Base-by-base conservation (phyloP, 2,329 filamentous ascomycete species). In the Bisporella sp. region DNA sequence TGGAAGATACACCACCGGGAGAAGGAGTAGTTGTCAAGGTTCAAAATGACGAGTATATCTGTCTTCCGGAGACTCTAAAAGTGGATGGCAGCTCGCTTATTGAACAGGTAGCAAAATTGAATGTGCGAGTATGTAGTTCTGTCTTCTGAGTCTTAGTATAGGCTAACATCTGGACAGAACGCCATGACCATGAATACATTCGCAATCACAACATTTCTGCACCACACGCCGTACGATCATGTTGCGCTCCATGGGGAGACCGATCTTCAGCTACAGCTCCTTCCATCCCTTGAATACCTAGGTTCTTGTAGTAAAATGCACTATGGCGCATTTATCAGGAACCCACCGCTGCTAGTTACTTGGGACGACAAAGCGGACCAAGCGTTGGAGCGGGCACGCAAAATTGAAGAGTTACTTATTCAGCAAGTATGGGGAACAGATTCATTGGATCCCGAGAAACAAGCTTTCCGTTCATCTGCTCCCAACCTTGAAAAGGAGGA, bases 161-260 rank as follows among this genome's bases (percentile, higher is more conserved):
- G 13, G 40, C 40, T 42, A 42, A 42, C 29, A 28, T 12, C 13
- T n/a, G 31, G 6, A 11, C 40, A 84, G 78, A 80, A 76, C 59
- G 82, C 82, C 46, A 83, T 86, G 76, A 87, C 83, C 4, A 73
- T 85, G 55, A 83, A 79, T 61, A 85, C 82, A 4, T 72, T 75
- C 52, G 76, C 85, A 40, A 81, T 85, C 59, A 77, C 78, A 56
- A 72, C 82, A 31, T 75, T 86, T 54, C 68, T 85, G 21, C 21
- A 21, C 21, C 21, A 21, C 21, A 21, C 21, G 21, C 21, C 21
- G 21, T 21, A 21, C 3, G 21, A 21, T 21, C 21, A 21, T 21
- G 21, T 21, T 21, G 21, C 21, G 7, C 68, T 86, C 12, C 66
- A 73, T 12, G 71, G 76, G 48, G n/a, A 37, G n/a, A 37, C 35